phyloP scores from a whole-genome alignment of 495 filamentous ascomycete genomes.

The Penicillium lagena region DNA sequence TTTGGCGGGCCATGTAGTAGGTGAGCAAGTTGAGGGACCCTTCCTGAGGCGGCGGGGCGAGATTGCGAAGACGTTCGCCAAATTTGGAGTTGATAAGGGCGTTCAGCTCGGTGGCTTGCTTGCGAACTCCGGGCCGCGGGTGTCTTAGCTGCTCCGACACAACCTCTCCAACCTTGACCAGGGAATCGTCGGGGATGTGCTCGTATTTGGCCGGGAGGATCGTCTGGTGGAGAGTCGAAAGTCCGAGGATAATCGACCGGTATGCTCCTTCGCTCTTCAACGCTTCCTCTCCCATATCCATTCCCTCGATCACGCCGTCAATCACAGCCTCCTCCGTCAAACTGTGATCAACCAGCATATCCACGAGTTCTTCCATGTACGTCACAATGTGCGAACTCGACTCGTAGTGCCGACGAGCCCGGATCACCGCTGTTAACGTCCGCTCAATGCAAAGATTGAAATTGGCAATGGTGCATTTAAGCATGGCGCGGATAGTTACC shows the following conservation, averaged over 20 bases:
- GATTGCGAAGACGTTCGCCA: slow-evolving; percentile 52
- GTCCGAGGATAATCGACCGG: slow-evolving; percentile 46
- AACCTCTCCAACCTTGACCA: slow-evolving; percentile 43
- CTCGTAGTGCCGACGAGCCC: slow-evolving; percentile 52
- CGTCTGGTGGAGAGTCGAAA: slow-evolving; percentile 14
- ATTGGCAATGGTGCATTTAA: slow-evolving; percentile 56
- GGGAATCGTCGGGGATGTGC: slow-evolving; percentile 14
- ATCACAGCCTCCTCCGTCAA: too few relatives aligned
- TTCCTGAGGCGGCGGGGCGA: slow-evolving; percentile 54
- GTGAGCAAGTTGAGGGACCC: slow-evolving; percentile 69
- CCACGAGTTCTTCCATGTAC: slow-evolving; percentile 51
- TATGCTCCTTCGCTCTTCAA: slow-evolving; percentile 19
- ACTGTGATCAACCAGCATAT: slow-evolving; percentile 36
- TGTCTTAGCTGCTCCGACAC: slow-evolving; percentile 60
- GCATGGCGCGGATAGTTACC: slow-evolving; percentile 70
- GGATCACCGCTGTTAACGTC: slow-evolving; percentile 60
- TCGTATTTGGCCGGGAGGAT: slow-evolving; percentile 16
- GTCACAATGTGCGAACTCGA: slow-evolving; percentile 48
- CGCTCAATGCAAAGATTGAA: slow-evolving; percentile 60
- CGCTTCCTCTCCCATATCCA: slow-evolving; percentile 29
- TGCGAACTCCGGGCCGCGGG: slow-evolving; percentile 69
- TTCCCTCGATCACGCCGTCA: slow-evolving; percentile 13
- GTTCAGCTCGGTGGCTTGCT: slow-evolving; percentile 71
- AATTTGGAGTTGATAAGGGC: slow-evolving; percentile 66
- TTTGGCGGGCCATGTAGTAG: slow-evolving; percentile 69